Conservation (phyloP, 2,329 filamentous ascomycete genomes). For the Hypoxylon sp. region DNA sequence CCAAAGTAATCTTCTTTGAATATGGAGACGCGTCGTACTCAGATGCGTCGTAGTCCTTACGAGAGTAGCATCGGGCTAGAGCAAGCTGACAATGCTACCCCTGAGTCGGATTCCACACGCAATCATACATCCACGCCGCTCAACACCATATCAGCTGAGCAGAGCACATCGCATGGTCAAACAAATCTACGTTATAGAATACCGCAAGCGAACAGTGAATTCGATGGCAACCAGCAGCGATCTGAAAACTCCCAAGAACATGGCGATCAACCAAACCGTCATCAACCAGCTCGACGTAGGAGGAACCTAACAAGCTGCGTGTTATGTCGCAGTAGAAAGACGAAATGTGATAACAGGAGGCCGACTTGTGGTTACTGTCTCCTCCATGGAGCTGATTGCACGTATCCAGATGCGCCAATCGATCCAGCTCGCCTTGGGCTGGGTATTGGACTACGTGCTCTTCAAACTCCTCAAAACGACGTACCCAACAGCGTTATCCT, state of each 20-base stretch:
- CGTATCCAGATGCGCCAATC: constrained; percentile 4
- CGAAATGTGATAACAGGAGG: constrained; percentile 12
- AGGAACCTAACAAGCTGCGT: constrained; percentile 2
- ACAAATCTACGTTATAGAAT: too few relatives aligned
- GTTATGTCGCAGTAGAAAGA: constrained; percentile 4
- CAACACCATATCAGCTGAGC: background rate
- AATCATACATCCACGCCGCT: background rate
- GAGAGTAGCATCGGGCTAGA: background rate
- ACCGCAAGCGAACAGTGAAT: background rate
- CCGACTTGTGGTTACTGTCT: constrained; percentile 9
- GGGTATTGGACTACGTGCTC: background rate
- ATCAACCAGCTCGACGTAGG: background rate
- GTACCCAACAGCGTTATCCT: too few relatives aligned
- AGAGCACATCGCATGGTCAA: too few relatives aligned
- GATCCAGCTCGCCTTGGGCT: background rate
- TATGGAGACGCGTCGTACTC: too few relatives aligned
- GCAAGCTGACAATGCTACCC: background rate
- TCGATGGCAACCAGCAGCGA: too few relatives aligned
- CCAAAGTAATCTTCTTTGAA: background rate
- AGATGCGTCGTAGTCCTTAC: background rate
- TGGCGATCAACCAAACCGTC: background rate
- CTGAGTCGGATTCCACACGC: background rate
- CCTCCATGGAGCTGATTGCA: background rate
- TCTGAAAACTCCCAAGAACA: too few relatives aligned
- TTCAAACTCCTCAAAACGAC: background rate